Evolutionary conservation across 768 basidiomycete species (phyloP), one percentile per base, ranked within the genome.

Genomic region (Leccinum longicurvipes): DNA sequence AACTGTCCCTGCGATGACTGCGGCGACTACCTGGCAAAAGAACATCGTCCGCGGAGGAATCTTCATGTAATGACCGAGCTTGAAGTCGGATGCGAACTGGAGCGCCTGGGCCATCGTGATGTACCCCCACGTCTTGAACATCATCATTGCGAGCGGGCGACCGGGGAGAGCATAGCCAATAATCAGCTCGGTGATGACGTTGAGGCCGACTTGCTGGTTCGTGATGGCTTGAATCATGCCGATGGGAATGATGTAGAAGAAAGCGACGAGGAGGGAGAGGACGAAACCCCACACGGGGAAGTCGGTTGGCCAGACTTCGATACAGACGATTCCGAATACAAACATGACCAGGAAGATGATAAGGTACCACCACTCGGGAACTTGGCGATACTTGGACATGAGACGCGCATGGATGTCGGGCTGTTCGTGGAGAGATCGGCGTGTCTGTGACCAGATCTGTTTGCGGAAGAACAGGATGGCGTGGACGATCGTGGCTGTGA

Each of bases 171-270:
- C 67, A 53, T 72, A 73, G 14, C 89, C 89, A 41, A 85, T 81
- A 52, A 91, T 80, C 27, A 90, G 75, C 65, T 91, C 89, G 2
- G 87, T 85, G 57, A 91, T 81, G 27, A 90, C 87, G 64, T 80
- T 81, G 11, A 81, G 67, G 65, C 78, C 87, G 53, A 90, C 77
- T 69, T 89, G 86, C 63, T 87, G 84, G 68, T 91, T 91, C 28
- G 89, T 91, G 60, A 90, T 82, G 1, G 88, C 87, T 62, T 89
- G 84, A 57, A 91, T 89, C 82, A 75, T 72, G 60, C 87, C 89
- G 53, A 87, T 82, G 12, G 92, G 92, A 47, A 94, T 82, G 55
- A 86, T 79, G 62, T 91, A 92, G 61, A 87, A 65, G 60, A 75
- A 78, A 0, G 82, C 72, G 28, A 82, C 75, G 27, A 74, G 5